Base-by-base conservation (phyloP, 345 rosid genomes). In the Linum tenue region DNA sequence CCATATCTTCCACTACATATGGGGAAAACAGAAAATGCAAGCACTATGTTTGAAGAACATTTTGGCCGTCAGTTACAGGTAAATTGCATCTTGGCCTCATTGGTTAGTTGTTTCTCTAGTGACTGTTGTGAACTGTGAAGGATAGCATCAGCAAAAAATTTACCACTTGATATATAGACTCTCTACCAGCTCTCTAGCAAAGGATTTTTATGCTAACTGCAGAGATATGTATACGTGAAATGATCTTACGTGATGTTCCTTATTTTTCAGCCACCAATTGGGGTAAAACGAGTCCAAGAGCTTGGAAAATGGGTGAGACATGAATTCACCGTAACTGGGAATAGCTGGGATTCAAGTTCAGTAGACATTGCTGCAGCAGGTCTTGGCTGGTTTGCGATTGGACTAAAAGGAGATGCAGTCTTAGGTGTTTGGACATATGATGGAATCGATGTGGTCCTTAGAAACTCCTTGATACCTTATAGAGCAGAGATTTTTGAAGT, bases 31-130 rank as follows among this genome's bases (percentile, higher is more conserved):
- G 97, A 90, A 81, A 90, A 83, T 37, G 90, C 79, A 2, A 62
- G 65, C 69, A 77, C 65, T 35, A 84, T 88, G 78, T 65, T 76
- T 4, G 84, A 84, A 63, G 89, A 85, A 44, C 96, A 90, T 76
- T 90, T 94, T 66, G 92, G 97, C 65, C 69, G 68, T 67, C 95
- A 89, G 41, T 84, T 90, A 64, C 99, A 90, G 90, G 99, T 90
- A 81, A 51, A 3, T 2, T 55, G 59, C 43, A 12, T 48, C 16
- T 3, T 15, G 5, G 39, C 11, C 39, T 43, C 35, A 55, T 41
- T 42, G 12, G 44, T 59, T 73, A 40, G 3, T 39, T n/a, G 16
- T 15, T 11, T 62, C 17, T 48, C 11, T 48, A 5, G 3, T 44
- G 7, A 5, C 14, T 1, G 14, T 48, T 12, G 11, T 48, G 12